Evolutionary conservation across 345 rosid genomes (phyloP).

Genomic region (Citrus mangshanensis): DNA sequence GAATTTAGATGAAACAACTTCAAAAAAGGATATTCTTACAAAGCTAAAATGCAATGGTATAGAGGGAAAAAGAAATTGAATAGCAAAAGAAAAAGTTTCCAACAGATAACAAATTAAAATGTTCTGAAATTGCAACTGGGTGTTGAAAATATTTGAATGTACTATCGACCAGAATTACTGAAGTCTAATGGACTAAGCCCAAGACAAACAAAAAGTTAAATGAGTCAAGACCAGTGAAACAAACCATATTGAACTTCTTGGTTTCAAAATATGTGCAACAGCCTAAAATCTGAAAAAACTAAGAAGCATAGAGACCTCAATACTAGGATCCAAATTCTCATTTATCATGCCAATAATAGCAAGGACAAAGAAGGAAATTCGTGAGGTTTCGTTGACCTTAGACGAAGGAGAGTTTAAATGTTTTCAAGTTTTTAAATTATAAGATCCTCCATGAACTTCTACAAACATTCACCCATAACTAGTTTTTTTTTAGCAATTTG

Average conservation of each 20-base stretch:
- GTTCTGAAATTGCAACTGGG: neutral
- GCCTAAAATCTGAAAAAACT: neutral
- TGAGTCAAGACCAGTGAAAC: neutral
- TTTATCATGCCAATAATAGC: neutral
- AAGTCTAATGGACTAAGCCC: neutral
- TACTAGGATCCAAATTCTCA: neutral
- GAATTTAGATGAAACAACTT: constrained; percentile 17
- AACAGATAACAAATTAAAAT: neutral
- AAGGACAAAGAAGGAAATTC: neutral
- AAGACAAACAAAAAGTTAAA: neutral
- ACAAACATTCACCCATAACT: neutral
- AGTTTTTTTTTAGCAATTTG: neutral
- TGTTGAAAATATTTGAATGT: neutral
- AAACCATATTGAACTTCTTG: neutral
- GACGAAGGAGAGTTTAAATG: neutral
- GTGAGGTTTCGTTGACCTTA: neutral
- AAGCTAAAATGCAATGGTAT: neutral
- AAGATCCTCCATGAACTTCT: neutral
- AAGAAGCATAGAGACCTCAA: neutral
- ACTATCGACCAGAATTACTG: neutral
- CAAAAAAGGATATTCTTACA: constrained; percentile 5
- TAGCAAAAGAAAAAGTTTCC: neutral
- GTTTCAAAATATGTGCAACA: neutral
- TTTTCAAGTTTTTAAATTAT: neutral
- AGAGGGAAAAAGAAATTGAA: neutral